Conservation (phyloP, 108 stramenopile species). For the Fistulifera pelliculosa region DNA sequence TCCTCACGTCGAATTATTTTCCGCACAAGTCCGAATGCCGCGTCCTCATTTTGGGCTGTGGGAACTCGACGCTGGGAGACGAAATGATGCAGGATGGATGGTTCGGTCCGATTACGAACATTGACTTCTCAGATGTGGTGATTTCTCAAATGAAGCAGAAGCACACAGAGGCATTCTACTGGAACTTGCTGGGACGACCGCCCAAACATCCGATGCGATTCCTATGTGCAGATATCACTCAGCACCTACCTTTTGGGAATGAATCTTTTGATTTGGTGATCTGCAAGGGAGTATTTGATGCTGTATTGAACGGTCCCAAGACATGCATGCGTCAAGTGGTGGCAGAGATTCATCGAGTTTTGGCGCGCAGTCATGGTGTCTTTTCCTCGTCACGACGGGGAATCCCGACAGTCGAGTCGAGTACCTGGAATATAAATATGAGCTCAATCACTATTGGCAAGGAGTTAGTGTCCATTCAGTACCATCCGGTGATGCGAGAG, state of each 20-base stretch:
- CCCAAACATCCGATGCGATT: constrained; percentile 40
- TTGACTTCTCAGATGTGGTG: constrained; percentile 68
- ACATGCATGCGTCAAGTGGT: constrained; percentile 30
- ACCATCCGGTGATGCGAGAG: not conserved
- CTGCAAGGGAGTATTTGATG: constrained; percentile 76
- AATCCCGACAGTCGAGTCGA: constrained; percentile 67
- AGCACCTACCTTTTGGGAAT: constrained; percentile 50
- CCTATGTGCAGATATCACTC: constrained; percentile 53
- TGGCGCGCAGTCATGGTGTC: constrained; percentile 50
- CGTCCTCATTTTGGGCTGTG: constrained; percentile 30
- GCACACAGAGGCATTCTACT: constrained; percentile 30
- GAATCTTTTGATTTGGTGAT: constrained; percentile 75
- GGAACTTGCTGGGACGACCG: no score
- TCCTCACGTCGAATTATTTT: constrained; percentile 15
- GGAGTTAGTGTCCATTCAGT: constrained; percentile 26
- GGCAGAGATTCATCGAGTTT: constrained; percentile 46
- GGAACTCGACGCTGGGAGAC: constrained; percentile 53
- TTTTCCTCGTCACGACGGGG: constrained; percentile 56
- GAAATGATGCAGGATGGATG: constrained; percentile 62
- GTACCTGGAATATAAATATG: constrained; percentile 56
- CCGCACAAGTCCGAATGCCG: constrained; percentile 34
- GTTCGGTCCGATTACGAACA: constrained; percentile 11
- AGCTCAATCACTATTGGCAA: constrained; percentile 32
- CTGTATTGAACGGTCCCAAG: constrained; percentile 44
- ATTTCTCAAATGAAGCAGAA: constrained; percentile 57